Evolutionary conservation across 169 alveolate genomes (phyloP), one percentile per base, ranked within the genome.

Genomic region (Hammondia hammondi): DNA sequence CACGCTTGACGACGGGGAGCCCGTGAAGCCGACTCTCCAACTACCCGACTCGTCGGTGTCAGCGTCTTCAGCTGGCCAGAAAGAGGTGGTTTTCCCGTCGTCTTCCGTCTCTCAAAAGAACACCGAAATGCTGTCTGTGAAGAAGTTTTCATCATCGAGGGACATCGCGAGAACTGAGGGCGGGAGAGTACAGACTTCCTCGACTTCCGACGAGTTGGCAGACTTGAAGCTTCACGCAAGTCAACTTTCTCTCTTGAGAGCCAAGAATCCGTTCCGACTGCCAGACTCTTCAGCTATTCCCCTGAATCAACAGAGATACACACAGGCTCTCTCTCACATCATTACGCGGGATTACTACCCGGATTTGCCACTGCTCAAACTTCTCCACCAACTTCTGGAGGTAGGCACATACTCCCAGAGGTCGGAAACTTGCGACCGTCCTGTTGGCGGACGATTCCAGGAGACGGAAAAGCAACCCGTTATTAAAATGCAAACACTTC

Each of bases 281-380:
- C 94, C 82, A 27, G 67, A 45, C 48, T 88, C 93, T 88, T 48
- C 88, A 27, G 87, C 94, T 7, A 82, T 43, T 12, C 67, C 81
- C 35, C 43, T 92, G 48, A 32, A 32, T 35, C 89, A 92, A 46
- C 82, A 52, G 12, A 48, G 12, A 6, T 92, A 88, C 85, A 73
- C 87, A 21, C 57, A 71, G n/a, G 84, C 94, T 2, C 87, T 92
- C 39, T 43, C 87, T 56, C 91, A 73, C 32, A 57, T 67, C 72
- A 81, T 92, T 10, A 88, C 39, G 67, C 81, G 85, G 35, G 71
- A 43, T 37, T 92, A 92, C 91, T 92, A 57, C 32, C 94, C 94
- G 3, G 94, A 92, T 61, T 57, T 92, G 52, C 94, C 94, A 73
- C 57, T 92, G 94, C 94, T 92, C 82, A 72, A 85, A 72, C 91